Evolutionary conservation across 805 yeast species (phyloP).

Genomic region (Pichia eremophila): DNA sequence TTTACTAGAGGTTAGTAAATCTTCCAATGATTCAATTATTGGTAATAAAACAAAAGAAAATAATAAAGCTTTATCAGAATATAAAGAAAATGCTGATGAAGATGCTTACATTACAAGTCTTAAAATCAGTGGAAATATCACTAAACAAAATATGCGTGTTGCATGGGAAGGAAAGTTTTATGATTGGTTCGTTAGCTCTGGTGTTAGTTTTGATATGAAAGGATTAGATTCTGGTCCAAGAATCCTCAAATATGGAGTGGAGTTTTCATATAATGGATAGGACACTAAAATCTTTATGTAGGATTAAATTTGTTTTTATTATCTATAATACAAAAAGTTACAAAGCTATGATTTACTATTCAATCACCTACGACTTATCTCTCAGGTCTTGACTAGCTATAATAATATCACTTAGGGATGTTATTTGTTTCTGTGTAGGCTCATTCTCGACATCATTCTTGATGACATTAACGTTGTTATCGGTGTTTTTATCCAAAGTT

Average conservation of each 20-base stretch:
- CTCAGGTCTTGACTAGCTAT: background rate
- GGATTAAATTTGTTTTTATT: too few species aligned
- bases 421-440: background rate
- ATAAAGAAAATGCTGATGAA: background rate
- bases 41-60: background rate
- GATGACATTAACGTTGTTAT: background rate
- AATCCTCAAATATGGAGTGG: constrained; percentile 45
- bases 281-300: background rate
- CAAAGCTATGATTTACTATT: too few species aligned
- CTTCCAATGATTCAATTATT: too few species aligned
- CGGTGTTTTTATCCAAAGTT: too few species aligned
- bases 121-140: constrained; percentile 62
- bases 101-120: constrained; percentile 42
- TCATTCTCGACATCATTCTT: background rate
- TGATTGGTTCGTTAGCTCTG: constrained; percentile 72
- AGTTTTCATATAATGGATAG: constrained; percentile 52
- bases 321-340: too few species aligned
- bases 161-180: constrained; percentile 85
- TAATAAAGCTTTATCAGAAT: background rate
- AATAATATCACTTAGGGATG: background rate
- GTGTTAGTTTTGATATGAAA: constrained; percentile 43
- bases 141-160: constrained; percentile 49
- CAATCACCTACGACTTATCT: background rate
- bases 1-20: too few species aligned
- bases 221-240: constrained; percentile 34